Base-by-base conservation (phyloP, 2,329 filamentous ascomycete genomes). In the Hymenoscyphus fructigenus region DNA sequence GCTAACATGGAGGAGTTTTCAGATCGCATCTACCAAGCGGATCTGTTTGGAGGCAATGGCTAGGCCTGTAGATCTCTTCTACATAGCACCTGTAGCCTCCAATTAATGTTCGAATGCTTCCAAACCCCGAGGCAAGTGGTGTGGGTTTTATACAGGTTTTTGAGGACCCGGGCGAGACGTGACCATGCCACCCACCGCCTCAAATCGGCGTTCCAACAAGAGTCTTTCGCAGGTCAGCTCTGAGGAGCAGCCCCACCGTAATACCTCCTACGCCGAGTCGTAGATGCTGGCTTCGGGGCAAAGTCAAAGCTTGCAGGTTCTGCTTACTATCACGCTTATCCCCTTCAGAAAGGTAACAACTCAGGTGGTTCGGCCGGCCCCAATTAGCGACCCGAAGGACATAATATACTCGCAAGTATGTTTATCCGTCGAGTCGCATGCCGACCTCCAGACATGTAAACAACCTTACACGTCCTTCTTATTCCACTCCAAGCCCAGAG, bases 281-380 rank as follows among this genome's bases (percentile, higher is more conserved):
- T 78, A 81, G 81, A 81, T 73, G 82, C 82, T 84, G 82, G 82
- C 82, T 83, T 79, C 81, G 80, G 82, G 81, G 82, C 82, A 83
- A 82, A 82, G 80, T 82, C 73, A 76, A 78, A 67, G 63, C 63
- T 65, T 63, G 59, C 59, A 78, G 75, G 65, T 72, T 71, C 78
- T 78, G 69, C 81, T 82, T 82, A 83, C 81, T 84, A 84, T 83
- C 82, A 79, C 82, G 81, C 81, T 83, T 84, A 74, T 83, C 82
- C 50, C 56, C 53, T 62, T 61, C 62, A 63, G 58, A 65, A 63
- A 67, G 58, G 26, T 63, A 64, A 41, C 57, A 57, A 61, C 60
- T 44, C 56, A 28, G 38, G 20, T 29, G 32, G 60, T 63, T 7
- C 34, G 38, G 41, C 28, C 32, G 41, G 36, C 55, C 60, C 53